Evolutionary conservation across 2,329 filamentous ascomycete species (phyloP), one percentile per base, ranked within the genome.

Genomic region (Botrytis porri): DNA sequence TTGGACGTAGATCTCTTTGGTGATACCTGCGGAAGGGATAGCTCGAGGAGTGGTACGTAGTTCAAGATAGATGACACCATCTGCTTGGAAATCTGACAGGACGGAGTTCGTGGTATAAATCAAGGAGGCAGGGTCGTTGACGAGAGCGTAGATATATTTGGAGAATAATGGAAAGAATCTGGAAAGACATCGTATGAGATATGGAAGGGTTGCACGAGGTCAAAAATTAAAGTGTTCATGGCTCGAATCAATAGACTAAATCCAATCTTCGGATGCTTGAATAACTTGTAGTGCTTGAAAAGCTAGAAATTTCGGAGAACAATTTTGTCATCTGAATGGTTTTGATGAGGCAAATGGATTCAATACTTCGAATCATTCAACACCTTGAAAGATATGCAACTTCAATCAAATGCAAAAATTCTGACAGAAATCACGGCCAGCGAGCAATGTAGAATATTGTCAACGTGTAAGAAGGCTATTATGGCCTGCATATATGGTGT

Each of bases 111-210:
- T 94, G 39, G 92, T 88, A 77, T 88, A 86, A 59, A 83, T 83
- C 65, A 93, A 83, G 76, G 89, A 88, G 5, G 84, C 81, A 18
- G 85, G 81, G 77, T 92, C 88, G 78, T 88, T 89, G 82, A 92
- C 87, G 51, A 97, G 89, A 73, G 88, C 86, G 83, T 96, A 95
- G 77, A 95, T 95, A 81, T 94, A 94, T 61, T 87, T 90, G 39
- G 90, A 91, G 83, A 95, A 95, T 25, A 94, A 85, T 3, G 90
- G 90, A 79, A 95, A 94, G 86, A 94, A 94, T 59, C 92, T 92
- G 62, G 57, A 25, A 16, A n/a, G 39, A 66, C 39, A 72, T 75
- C 70, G 73, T 71, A 73, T 72, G 70, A 74, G 66, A 74, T 12
- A 66, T 71, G 59, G 29, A 45, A 41, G 20, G 12, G 54, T 69